Evolutionary conservation across 2,329 filamentous ascomycete species (phyloP).

Genomic region (Chrysoporthe deuterocubensis): DNA sequence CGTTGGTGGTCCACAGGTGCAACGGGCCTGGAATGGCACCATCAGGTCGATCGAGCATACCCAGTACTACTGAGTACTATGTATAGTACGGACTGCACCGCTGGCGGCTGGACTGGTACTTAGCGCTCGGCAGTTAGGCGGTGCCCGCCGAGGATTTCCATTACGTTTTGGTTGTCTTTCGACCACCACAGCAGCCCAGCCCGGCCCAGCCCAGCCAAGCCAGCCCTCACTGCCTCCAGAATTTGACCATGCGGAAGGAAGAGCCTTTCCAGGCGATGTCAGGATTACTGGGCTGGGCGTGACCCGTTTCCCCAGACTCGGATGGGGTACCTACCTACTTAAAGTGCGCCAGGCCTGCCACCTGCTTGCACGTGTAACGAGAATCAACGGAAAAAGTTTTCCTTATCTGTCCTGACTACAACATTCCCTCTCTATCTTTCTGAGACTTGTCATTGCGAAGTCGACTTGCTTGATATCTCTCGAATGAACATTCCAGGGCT

Average conservation of each 20-base stretch:
- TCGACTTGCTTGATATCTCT: background rate
- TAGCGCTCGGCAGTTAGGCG: background rate
- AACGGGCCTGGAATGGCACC: background rate
- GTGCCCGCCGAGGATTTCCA: constrained; percentile 24
- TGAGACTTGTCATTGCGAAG: background rate
- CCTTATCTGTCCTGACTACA: background rate
- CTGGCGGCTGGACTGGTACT: background rate
- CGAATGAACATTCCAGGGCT: background rate
- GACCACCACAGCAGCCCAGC: constrained; percentile 13
- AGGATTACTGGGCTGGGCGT: background rate
- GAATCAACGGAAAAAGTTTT: background rate
- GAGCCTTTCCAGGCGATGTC: background rate
- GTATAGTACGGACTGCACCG: background rate
- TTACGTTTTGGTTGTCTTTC: constrained; percentile 34
- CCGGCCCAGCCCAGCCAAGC: constrained; percentile 14
- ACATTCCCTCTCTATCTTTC: background rate
- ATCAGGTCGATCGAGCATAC: background rate
- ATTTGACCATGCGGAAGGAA: background rate
- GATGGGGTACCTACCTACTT: background rate
- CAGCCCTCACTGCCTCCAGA: constrained; percentile 15
- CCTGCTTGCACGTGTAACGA: background rate
- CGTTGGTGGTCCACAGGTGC: too few species aligned
- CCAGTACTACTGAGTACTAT: background rate
- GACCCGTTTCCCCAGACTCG: constrained; percentile 22
- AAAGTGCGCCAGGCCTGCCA: constrained; percentile 1